Base-by-base conservation (phyloP, 768 basidiomycete genomes). In the Antrodiella citrinella region DNA sequence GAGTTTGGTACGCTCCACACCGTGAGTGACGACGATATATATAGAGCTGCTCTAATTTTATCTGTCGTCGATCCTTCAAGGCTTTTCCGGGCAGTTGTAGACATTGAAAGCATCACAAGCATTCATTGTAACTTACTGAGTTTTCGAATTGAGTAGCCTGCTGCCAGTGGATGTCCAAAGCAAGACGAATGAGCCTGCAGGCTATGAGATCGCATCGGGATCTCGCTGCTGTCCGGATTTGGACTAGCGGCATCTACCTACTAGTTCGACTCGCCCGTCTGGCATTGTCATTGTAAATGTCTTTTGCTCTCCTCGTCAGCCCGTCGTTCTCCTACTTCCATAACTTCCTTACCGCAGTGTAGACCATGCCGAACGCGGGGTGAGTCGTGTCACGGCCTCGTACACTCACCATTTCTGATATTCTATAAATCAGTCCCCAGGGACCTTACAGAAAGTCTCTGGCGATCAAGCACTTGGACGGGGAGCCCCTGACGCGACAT, bases 401-500 rank as follows among this genome's bases (percentile, higher is more conserved):
- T 46, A 22, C n/a, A 42, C 51, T 11, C 49, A 35, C 30, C 30
- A 35, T 43, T 51, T 42, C 26, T 55, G 39, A 48, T 50, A 46
- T 50, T 45, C 68, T 65, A 51, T 15, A 61, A n/a, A n/a, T n/a
- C 69, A 68, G 74, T 66, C 50, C 67, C 55, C 57, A 76, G 66
- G 66, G 73, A 62, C 57, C 63, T 60, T 52, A 68, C 65, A 68
- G 72, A 51, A 75, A 74, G 63, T 62, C 66, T 4, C 62, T 69
- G 47, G 67, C 69, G 47, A 64, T 70, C 55, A 69, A 82, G 62
- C 75, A 73, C 58, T 66, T 67, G 30, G 84, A 87, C 58, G 82
- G 80, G 26, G 80, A 84, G 56, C 81, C 84, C 30, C 68, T 88
- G 19, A 76, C 76, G 42, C 77, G 86, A 45, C 66, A 66, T 30